Conservation (phyloP, 2,329 filamentous ascomycete species). For the Cordyceps cicadae region DNA sequence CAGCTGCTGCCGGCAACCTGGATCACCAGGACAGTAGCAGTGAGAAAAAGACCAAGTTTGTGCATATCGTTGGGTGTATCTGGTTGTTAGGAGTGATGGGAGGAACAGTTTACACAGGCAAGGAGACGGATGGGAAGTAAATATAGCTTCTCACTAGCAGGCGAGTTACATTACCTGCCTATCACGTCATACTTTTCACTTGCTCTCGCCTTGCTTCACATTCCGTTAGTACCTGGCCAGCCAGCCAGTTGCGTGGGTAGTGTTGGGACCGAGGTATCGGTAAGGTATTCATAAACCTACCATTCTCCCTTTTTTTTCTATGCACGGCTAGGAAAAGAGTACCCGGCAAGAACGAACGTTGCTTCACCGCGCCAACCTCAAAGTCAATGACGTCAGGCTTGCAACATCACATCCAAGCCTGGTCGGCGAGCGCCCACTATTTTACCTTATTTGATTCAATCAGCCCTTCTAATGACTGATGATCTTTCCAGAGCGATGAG, state of each 20-base stretch:
- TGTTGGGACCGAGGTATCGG: not conserved
- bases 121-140: not conserved
- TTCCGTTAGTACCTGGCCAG: not conserved
- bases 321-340: not conserved
- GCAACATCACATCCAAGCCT: not conserved
- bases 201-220: conserved; percentile 8
- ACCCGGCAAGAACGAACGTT: conserved; percentile 1
- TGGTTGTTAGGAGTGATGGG: not conserved
- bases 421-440: not conserved
- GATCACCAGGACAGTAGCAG: conserved; percentile 59
- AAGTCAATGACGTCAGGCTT: conserved; percentile 10
- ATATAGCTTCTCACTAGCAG: not conserved
- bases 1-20: conserved; percentile 66
- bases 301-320: not conserved
- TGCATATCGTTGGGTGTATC: conserved; percentile 54
- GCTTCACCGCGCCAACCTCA: not conserved
- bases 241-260: not conserved
- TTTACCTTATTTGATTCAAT: not conserved
- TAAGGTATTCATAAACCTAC: not conserved
- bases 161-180: conserved; percentile 2
- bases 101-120: not conserved
- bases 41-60: conserved; percentile 61
- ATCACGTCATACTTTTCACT: conserved; percentile 11
- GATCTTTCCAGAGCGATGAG: too few relatives aligned
- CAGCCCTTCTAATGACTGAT: not conserved